Evolutionary conservation across 1,284 basidiomycete species (phyloP).

Genomic region (Tetrapyrgos nigripes): DNA sequence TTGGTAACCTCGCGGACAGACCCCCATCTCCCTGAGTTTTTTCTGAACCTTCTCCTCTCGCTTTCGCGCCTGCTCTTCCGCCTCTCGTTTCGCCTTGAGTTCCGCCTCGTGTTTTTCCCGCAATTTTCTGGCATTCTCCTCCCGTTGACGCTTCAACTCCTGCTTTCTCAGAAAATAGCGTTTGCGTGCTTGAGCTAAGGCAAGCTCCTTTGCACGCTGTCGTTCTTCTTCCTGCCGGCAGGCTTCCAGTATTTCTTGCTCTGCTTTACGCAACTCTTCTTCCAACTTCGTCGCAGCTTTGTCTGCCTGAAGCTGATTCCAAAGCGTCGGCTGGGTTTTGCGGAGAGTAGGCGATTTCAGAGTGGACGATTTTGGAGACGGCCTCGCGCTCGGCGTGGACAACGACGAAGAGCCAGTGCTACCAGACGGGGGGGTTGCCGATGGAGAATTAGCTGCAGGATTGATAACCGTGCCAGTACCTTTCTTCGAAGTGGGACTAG

Average conservation of each 20-base stretch:
- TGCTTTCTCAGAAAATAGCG: constrained; percentile 25
- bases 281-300: constrained; percentile 29
- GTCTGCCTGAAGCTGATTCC: constrained; percentile 49
- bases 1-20: constrained; percentile 55
- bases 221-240: constrained; percentile 20
- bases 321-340: constrained; percentile 22
- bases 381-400: constrained; percentile 29
- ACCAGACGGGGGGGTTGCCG: no score
- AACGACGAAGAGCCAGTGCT: no score
- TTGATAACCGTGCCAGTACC: no score
- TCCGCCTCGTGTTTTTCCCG: constrained; percentile 32
- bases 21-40: constrained; percentile 55
- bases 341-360: not conserved
- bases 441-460: no score
- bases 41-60: constrained; percentile 50
- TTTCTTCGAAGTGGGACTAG: no score
- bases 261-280: constrained; percentile 26
- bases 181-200: constrained; percentile 11
- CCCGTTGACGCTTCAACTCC: constrained; percentile 31
- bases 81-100: constrained; percentile 38
- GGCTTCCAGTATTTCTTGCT: constrained; percentile 27
- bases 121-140: constrained; percentile 27
- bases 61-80: constrained; percentile 38
- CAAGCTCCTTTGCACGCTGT: no score
- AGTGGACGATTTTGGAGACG: no score